These are phyloP conservation scores for Vaucheria bursata DNA, from an alignment of 352 stramenopile species.

Conservation along the genomic window DNA sequence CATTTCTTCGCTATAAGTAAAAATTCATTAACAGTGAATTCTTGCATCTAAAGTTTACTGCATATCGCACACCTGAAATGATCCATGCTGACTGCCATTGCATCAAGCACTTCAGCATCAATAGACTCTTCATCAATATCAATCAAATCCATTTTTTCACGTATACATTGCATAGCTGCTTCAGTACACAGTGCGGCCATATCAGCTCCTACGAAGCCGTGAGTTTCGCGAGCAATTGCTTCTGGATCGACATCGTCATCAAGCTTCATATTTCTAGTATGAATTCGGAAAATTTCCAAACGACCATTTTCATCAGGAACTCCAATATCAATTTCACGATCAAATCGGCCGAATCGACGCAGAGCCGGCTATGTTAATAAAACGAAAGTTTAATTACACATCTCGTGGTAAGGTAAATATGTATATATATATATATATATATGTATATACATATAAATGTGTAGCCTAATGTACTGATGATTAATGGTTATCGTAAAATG, in stretches of 20 bases:
- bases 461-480: no score
- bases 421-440: not conserved
- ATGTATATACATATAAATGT: conserved; percentile 2
- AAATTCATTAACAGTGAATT: no score
- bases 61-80: conserved; percentile 95
- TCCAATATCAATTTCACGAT: conserved; percentile 98
- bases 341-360: conserved; percentile 94
- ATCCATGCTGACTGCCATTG: conserved; percentile 94
- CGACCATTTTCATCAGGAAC: conserved; percentile 96
- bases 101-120: conserved; percentile 96
- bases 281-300: conserved; percentile 97
- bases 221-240: conserved; percentile 90
- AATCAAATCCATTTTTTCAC: conserved; percentile 99
- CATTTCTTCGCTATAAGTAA: no score
- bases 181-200: conserved; percentile 98
- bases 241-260: conserved; percentile 96
- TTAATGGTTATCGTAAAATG: no score
- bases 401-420: not conserved
- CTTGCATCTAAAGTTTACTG: no score
- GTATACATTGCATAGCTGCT: conserved; percentile 94
- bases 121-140: conserved; percentile 98
- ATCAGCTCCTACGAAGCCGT: conserved; percentile 98
- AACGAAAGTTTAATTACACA: not conserved
- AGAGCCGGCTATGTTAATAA: conserved; percentile 65
- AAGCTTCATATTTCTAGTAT: conserved; percentile 99